Base-by-base conservation (phyloP, 2,329 filamentous ascomycete species). In the Epicoccum nigrum region DNA sequence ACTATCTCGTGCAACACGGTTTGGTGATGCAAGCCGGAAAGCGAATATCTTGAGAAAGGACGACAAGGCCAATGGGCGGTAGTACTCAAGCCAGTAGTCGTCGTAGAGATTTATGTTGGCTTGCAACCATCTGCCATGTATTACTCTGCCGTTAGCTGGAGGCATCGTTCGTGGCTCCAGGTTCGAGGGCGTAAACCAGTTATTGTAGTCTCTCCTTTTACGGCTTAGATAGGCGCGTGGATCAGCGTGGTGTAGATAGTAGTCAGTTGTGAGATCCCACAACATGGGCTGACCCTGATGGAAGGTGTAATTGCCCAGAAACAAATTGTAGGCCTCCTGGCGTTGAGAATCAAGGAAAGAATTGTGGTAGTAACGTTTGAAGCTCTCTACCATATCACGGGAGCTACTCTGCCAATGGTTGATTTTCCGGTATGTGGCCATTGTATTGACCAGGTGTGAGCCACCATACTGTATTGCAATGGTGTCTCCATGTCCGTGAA, bases 351-450 rank as follows among this genome's bases (percentile, higher is more conserved):
- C 94, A 7, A 99, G 83, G 71, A 99, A 99, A 0, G 93, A 96
- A 69, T 99, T 99, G 76, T 97, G 96, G 74, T 99, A 99, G 73
- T 97, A 99, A 21, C 94, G 85, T 73, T 97, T 99, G 79, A 99
- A 97, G 71, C 91, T 96, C 76, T 99, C 94, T 17, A 99, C 92
- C 93, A 99, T 97, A 72, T 99, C 94, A 60, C 94, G 84, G 2
- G 93, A 97, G 72, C 96, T 92, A 64, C 91, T 96, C 19, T 92
- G 96, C 94, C 94, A 99, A 71, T 97, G 93, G 62, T 97, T 97
- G 71, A 97, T 96, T 75, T 97, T 97, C 50, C 94, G 89, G 72
- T 99, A 99, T 4, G 94, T 99, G 60, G 96, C 92, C 92, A 99
- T 97, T 0, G 94, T 99, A 71, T 99, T 99, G 64, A 99, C 94